These are phyloP conservation scores for Tolypocladium sp. DNA, from an alignment of 2,329 filamentous ascomycete species.

Conservation along the genomic window DNA sequence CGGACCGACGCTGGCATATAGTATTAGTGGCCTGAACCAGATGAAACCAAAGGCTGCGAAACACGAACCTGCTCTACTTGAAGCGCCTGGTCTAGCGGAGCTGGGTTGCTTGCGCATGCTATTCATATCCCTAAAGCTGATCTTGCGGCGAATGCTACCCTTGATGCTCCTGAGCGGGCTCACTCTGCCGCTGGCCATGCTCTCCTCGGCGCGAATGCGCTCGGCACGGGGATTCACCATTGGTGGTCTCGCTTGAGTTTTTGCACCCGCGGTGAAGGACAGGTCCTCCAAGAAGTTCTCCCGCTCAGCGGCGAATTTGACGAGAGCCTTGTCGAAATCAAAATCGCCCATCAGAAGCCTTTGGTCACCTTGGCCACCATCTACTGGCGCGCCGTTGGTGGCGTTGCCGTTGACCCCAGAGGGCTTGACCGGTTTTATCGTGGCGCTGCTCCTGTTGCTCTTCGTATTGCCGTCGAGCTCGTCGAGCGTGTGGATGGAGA, in stretches of 20 bases:
- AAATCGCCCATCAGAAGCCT: conserved; percentile 47
- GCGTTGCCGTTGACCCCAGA: conserved; percentile 15
- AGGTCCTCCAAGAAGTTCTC: conserved; percentile 91
- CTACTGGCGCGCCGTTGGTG: conserved; percentile 16
- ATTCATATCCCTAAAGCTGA: conserved; percentile 92
- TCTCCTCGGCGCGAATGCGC: conserved; percentile 70
- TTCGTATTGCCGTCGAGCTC: conserved; percentile 48
- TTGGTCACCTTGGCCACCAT: conserved; percentile 10
- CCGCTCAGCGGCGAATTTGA: conserved; percentile 92
- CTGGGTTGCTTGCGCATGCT: conserved; percentile 83
- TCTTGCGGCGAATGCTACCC: conserved; percentile 85
- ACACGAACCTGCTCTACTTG: conserved; percentile 31
- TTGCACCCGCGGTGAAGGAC: conserved; percentile 76
- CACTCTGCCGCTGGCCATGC: conserved; percentile 37
- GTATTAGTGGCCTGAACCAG: conserved; percentile 16
- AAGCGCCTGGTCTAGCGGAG: conserved; percentile 59
- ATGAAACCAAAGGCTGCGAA: background rate
- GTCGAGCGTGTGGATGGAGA: conserved; percentile 46
- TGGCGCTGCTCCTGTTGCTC: conserved; percentile 59
- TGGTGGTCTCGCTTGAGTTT: conserved; percentile 57
- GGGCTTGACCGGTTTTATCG: conserved; percentile 40
- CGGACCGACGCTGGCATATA: conserved; percentile 51
- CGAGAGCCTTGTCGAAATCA: conserved; percentile 86
- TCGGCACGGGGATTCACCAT: conserved; percentile 75
- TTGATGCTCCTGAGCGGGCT: conserved; percentile 52